Percentiles rank a stretch among this genome's conserved stretches.
Evolutionary conservation across 805 yeast genomes (phyloP).

Genomic region (Saccharomycopsis sp.): DNA sequence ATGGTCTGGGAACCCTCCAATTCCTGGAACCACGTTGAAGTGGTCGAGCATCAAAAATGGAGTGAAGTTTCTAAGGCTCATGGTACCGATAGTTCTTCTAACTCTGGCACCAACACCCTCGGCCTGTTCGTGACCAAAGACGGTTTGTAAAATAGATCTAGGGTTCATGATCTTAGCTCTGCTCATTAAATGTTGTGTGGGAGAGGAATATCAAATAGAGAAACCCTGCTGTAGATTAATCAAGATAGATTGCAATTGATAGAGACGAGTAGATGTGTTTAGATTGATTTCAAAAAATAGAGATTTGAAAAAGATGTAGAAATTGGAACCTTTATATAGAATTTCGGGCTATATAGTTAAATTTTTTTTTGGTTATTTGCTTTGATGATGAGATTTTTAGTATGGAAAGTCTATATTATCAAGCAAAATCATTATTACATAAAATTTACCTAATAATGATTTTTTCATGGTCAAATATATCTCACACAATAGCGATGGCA

Average conservation of each 20-base stretch:
- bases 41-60: conserved; percentile 82
- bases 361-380: too few species aligned
- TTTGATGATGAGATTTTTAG: neutral
- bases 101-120: conserved; percentile 86
- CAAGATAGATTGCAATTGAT: too few species aligned
- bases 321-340: neutral
- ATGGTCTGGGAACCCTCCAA: conserved; percentile 77
- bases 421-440: neutral
- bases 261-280: too few species aligned
- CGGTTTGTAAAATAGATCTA: conserved; percentile 44
- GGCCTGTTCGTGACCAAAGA: conserved; percentile 58
- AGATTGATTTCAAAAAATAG: neutral
- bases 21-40: conserved; percentile 53
- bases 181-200: neutral
- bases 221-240: too few species aligned
- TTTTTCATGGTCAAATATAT: neutral
- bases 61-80: conserved; percentile 62
- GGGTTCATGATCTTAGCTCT: conserved; percentile 2
- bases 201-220: neutral
- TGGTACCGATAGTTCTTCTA: conserved; percentile 70
- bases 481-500: too few species aligned
- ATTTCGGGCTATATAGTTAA: neutral
- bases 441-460: neutral
- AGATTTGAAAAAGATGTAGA: neutral
- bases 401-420: neutral